phyloP scores from a whole-genome alignment of 148 eudicot genomes.

The Fagopyrum esculentum region DNA sequence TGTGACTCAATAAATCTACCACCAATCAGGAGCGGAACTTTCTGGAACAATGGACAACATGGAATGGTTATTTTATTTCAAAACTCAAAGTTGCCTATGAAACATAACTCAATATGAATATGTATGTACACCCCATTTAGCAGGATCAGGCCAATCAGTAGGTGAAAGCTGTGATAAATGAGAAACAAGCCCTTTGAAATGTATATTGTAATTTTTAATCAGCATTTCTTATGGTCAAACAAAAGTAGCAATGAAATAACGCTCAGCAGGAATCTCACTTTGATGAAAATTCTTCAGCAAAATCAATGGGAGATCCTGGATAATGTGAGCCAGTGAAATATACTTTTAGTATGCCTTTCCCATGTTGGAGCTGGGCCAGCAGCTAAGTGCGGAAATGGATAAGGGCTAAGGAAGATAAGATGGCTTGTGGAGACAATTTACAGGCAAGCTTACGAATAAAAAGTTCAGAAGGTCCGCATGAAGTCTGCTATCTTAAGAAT shows the following conservation, averaged over 20 bases:
- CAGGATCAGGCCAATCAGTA: background rate
- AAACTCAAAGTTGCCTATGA: background rate
- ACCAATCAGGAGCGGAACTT: slow-evolving; percentile 76
- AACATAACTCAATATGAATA: background rate
- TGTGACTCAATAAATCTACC: slow-evolving; percentile 74
- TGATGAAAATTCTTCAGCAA: background rate
- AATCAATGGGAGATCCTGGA: background rate
- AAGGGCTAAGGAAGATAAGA: background rate
- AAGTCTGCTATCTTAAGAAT: background rate
- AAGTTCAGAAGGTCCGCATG: background rate
- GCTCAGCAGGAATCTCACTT: background rate
- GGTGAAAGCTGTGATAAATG: background rate
- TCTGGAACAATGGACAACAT: slow-evolving; percentile 32
- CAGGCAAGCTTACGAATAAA: background rate
- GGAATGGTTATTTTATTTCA: background rate
- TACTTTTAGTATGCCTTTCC: background rate
- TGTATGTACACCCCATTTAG: background rate
- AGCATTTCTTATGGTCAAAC: background rate
- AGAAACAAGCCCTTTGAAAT: background rate
- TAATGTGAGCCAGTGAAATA: background rate
- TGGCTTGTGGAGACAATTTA: background rate
- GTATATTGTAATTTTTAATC: background rate
- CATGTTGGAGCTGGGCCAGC: background rate
- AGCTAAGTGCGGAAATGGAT: background rate
- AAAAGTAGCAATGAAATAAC: background rate